A percentile compares a stretch with the other conserved stretches of the same genome.
Evolutionary conservation across 805 yeast species (phyloP).

Genomic region (Lipomyces yamanashiensis): DNA sequence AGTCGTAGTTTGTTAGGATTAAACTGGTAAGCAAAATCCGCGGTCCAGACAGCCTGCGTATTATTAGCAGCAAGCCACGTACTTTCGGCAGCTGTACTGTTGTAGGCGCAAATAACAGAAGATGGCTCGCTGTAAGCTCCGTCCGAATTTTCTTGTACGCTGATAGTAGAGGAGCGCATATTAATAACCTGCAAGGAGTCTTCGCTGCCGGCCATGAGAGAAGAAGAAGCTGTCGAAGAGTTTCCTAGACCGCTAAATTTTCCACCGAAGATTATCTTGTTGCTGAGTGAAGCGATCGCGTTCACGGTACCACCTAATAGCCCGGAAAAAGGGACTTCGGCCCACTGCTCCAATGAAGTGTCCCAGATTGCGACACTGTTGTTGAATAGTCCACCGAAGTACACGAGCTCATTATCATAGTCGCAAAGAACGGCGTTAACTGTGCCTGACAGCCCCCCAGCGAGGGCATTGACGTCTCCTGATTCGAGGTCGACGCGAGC

Average conservation of each 20-base stretch:
- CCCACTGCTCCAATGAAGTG: constrained; percentile 49
- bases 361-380: constrained; percentile 71
- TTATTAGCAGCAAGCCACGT: constrained; percentile 60
- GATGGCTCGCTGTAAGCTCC: constrained; percentile 43
- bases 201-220: neutral
- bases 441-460: constrained; percentile 45
- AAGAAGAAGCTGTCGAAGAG: constrained; percentile 28
- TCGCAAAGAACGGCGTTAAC: constrained; percentile 57
- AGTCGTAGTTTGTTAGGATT: constrained; percentile 75
- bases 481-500: constrained; percentile 41
- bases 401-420: constrained; percentile 54
- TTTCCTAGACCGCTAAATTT: constrained; percentile 66
- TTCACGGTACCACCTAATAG: constrained; percentile 64
- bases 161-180: constrained; percentile 58
- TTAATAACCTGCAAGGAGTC: constrained; percentile 56
- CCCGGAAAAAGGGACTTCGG: constrained; percentile 71
- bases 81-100: constrained; percentile 23
- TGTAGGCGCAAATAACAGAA: constrained; percentile 43
- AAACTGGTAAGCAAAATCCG: constrained; percentile 59
- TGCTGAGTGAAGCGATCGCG: constrained; percentile 59
- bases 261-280: constrained; percentile 78
- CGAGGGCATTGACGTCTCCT: constrained; percentile 38
- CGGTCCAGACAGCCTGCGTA: constrained; percentile 68
- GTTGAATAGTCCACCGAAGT: constrained; percentile 80
- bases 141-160: constrained; percentile 53